These are phyloP conservation scores for Coniosporium tulheliwenetii DNA, from an alignment of 2,329 filamentous ascomycete genomes.

Conservation along the genomic window DNA sequence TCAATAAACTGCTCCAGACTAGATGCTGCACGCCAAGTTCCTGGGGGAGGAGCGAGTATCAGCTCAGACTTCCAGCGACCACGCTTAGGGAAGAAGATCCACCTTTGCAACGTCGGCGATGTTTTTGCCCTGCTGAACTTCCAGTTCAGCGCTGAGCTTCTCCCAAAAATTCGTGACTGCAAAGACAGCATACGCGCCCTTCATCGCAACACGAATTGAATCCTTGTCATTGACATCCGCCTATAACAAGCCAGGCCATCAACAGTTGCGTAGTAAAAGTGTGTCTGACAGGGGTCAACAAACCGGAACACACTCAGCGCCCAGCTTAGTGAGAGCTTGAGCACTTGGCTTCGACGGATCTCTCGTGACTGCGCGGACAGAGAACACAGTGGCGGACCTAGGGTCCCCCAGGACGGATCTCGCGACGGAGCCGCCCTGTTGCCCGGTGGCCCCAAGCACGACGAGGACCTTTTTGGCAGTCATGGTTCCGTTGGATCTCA, in stretches of 20 bases:
- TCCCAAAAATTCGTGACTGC: conserved; percentile 38
- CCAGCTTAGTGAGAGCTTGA: conserved; percentile 26
- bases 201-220: conserved; percentile 28
- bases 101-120: conserved; percentile 17
- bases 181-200: conserved; percentile 33
- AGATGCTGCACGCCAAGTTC: conserved; percentile 18
- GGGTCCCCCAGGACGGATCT: conserved; percentile 25
- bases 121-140: conserved; percentile 16
- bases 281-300: too few relatives aligned
- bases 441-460: conserved; percentile 44
- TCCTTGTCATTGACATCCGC: conserved; percentile 29
- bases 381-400: conserved; percentile 30
- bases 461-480: conserved; percentile 28
- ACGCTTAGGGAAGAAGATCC: too few relatives aligned
- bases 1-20: conserved; percentile 19
- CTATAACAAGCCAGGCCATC: neutral
- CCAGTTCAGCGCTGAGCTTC: conserved; percentile 12
- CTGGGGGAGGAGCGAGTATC: too few relatives aligned
- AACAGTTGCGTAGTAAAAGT: too few relatives aligned
- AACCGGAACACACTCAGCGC: conserved; percentile 23
- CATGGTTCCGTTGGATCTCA: too few relatives aligned
- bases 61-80: too few relatives aligned
- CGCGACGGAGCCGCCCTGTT: conserved; percentile 44
- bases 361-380: conserved; percentile 41
- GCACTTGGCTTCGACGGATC: conserved; percentile 27